Base-by-base conservation (phyloP, 805 yeast species). In the Pichia membranifaciens region DNA sequence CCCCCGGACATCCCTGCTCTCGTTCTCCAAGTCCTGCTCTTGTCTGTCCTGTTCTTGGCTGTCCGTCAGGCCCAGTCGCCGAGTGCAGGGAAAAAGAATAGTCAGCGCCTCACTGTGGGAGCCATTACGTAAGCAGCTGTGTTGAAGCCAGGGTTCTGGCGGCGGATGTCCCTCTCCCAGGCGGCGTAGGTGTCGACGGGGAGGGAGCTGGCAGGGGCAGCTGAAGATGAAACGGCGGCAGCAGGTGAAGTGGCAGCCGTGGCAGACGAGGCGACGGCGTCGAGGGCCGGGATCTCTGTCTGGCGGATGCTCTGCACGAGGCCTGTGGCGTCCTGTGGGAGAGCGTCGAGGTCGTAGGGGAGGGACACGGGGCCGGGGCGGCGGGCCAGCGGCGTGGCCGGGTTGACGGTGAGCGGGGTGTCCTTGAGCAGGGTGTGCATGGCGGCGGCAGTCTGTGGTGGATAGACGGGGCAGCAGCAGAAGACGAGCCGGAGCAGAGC, bases 71-170 rank as follows among this genome's bases (percentile, higher is more conserved):
- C 29, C 10, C 10, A 8, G 7, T 10, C 10, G 29, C 10, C 29
- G 7, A 25, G 29, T 25, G 29, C 7, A 25, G 29, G n/a, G n/a
- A n/a, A 25, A 25, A 25, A 25, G 10, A 25, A 37, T 5, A 18
- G 15, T 38, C 43, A 13, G 36, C 43, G 43, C 28, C 21, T 35
- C 29, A 25, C 29, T 12, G 45, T 43, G n/a, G 45, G 45, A 9
- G 8, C 21, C 45, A 43, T 43, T 13, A 43, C 45, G 35, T 29
- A 10, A 17, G 6, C 21, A 18, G 41, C 17, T 13, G 39, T 18
- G 16, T 33, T 16, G 45, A 33, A 43, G 16, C 45, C 45, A 9
- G 45, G 45, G 38, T 43, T 43, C 10, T 22, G 45, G 16, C 45
- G 40, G 6, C 16, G 28, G 28, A 35, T 25, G 5, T 21, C 15